Conservation (phyloP, 2,329 filamentous ascomycete genomes). For the Aspergillus pseudotamarii region DNA sequence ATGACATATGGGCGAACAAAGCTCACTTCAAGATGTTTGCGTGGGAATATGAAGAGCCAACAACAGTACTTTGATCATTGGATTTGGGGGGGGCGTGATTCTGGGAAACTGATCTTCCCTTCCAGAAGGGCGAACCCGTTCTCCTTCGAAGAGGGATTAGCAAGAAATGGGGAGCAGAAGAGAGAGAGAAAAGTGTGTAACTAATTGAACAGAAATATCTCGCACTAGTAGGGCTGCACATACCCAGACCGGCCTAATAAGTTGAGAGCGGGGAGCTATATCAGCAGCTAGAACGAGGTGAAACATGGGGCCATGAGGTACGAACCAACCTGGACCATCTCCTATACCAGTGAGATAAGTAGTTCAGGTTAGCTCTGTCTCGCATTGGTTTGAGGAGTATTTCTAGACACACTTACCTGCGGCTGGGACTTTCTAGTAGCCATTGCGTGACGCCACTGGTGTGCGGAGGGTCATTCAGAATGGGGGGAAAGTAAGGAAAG, state of each 20-base stretch:
- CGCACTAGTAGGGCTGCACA: conserved; percentile 18
- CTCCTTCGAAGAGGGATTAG: conserved; percentile 52
- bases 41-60: conserved; percentile 95
- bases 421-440: conserved; percentile 62
- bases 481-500: conserved; percentile 3
- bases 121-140: conserved; percentile 88
- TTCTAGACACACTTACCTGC: conserved; percentile 59
- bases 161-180: not conserved
- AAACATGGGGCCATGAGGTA: conserved; percentile 39
- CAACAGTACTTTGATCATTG: conserved; percentile 71
- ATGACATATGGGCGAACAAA: not conserved
- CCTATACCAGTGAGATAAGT: conserved; percentile 54
- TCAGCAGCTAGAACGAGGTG: conserved; percentile 24
- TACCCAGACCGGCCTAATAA: conserved; percentile 44
- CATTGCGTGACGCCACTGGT: conserved; percentile 29
- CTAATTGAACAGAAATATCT: not conserved
- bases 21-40: conserved; percentile 85
- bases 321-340: conserved; percentile 99
- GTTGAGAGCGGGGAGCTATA: conserved; percentile 22
- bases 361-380: not conserved
- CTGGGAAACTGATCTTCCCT: conserved; percentile 57
- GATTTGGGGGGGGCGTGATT: conserved; percentile 58
- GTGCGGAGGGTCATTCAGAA: conserved; percentile 29
- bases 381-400: not conserved
- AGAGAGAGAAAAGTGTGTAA: conserved; percentile 7